Conservation (phyloP, 495 filamentous ascomycete genomes). For the Viridothelium virens region DNA sequence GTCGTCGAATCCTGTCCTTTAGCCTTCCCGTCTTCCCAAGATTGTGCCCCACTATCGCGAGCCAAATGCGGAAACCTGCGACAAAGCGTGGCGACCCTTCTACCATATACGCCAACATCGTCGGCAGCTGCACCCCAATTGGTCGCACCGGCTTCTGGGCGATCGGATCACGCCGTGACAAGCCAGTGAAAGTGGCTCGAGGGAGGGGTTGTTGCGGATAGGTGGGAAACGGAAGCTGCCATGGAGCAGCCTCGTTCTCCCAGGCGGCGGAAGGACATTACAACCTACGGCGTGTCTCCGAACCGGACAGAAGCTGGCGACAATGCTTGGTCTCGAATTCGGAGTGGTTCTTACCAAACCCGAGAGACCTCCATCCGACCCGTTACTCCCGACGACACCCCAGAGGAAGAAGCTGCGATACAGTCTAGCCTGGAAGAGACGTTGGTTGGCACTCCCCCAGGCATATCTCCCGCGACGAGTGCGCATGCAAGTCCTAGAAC, state of each 20-base stretch:
- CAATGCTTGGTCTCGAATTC: conserved; percentile 1
- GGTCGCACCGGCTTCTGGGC: neutral
- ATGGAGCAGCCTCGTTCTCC: conserved; percentile 11
- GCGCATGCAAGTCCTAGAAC: conserved; percentile 3
- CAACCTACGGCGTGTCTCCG: neutral
- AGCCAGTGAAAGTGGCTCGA: neutral
- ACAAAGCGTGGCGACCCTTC: conserved; percentile 3
- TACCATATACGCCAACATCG: neutral
- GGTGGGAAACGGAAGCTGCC: neutral
- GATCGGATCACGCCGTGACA: neutral
- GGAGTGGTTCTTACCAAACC: neutral
- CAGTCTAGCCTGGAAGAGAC: conserved; percentile 12
- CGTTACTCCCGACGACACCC: conserved; percentile 31
- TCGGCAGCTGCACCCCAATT: neutral
- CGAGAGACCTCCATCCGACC: conserved; percentile 26
- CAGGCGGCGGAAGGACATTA: conserved; percentile 2
- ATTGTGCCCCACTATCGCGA: neutral
- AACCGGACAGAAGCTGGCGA: neutral
- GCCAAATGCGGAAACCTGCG: conserved; percentile 8
- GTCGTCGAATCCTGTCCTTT: neutral
- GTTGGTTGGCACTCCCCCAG: conserved; percentile 2
- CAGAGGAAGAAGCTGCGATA: conserved; percentile 22
- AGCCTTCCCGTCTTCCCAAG: neutral
- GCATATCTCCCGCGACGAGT: neutral
- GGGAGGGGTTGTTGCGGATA: neutral